Percentiles rank a stretch among this genome's conserved stretches.
phyloP scores from a whole-genome alignment of 2,329 filamentous ascomycete species.

The Beauveria scarabaeidicola region DNA sequence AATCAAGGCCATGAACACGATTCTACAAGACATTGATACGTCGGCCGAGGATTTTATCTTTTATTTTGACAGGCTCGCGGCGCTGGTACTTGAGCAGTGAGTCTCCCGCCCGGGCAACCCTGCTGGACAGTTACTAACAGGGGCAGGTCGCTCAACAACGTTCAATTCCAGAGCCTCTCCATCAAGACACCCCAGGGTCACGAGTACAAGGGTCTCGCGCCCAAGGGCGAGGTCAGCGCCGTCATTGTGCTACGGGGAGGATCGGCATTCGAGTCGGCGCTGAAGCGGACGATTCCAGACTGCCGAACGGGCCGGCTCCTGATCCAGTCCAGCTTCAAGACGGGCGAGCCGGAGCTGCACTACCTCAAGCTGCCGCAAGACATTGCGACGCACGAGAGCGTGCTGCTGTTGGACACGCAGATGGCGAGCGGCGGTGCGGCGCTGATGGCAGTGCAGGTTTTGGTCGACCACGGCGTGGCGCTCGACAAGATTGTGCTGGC shows the following conservation, averaged over 20 bases:
- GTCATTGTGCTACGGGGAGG: conserved; percentile 86
- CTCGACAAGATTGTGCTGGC: conserved; percentile 84
- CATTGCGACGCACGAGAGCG: conserved; percentile 66
- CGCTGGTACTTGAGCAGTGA: conserved; percentile 73
- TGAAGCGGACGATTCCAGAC: conserved; percentile 86
- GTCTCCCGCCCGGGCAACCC: conserved; percentile 16
- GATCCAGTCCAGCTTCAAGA: conserved; percentile 79
- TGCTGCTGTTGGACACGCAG: conserved; percentile 84
- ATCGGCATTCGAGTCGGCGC: conserved; percentile 75
- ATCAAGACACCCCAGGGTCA: conserved; percentile 65
- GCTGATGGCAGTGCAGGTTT: conserved; percentile 92
- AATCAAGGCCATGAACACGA: conserved; percentile 79
- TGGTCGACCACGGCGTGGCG: conserved; percentile 85
- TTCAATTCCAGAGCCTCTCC: conserved; percentile 54
- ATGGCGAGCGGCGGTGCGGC: conserved; percentile 83
- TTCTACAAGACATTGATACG: conserved; percentile 74
- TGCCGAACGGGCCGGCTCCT: conserved; percentile 81
- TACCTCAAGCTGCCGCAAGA: conserved; percentile 73
- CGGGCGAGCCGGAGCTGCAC: conserved; percentile 86
- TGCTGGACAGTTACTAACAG: not conserved
- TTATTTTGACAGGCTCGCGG: conserved; percentile 85
- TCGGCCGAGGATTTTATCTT: conserved; percentile 89
- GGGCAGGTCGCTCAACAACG: conserved; percentile 63
- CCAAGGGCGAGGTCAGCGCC: conserved; percentile 69
- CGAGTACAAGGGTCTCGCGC: conserved; percentile 61